phyloP scores from a whole-genome alignment of 306 rosid genomes.

The Bauhinia variegata region DNA sequence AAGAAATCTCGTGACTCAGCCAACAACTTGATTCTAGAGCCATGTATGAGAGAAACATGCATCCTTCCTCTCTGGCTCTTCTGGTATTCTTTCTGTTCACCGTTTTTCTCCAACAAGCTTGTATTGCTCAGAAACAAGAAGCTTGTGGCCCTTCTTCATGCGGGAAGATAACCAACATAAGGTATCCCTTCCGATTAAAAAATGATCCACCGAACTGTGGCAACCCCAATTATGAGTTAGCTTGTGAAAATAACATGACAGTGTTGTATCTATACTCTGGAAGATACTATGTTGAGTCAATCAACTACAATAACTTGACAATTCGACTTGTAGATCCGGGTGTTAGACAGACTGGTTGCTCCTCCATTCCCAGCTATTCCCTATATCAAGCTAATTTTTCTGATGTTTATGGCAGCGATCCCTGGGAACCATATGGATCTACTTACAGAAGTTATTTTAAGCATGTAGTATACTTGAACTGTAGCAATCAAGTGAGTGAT shows the following conservation, averaged over 20 bases:
- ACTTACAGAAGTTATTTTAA: too few species aligned
- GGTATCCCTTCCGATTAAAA: slow-evolving; percentile 33
- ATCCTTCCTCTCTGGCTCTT: too few species aligned
- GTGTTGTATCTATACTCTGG: neutral
- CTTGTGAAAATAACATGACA: slow-evolving; percentile 36
- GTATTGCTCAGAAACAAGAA: neutral
- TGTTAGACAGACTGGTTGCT: neutral
- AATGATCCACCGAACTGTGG: slow-evolving; percentile 8
- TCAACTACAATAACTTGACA: slow-evolving; percentile 40
- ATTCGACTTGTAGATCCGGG: slow-evolving; percentile 30
- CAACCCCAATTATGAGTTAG: neutral
- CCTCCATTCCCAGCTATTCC: slow-evolving; percentile 24
- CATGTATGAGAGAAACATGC: too few species aligned
- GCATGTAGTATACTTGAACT: slow-evolving; percentile 26
- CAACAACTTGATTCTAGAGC: too few species aligned
- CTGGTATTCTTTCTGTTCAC: too few species aligned
- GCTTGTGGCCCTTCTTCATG: slow-evolving; percentile 7
- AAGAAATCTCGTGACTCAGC: too few species aligned
- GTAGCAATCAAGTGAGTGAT: slow-evolving; percentile 12
- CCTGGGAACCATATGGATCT: too few species aligned
- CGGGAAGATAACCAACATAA: slow-evolving; percentile 32
- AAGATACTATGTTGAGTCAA: slow-evolving; percentile 28
- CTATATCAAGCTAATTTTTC: neutral
- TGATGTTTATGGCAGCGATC: too few species aligned
- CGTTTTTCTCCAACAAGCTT: too few species aligned